Evolutionary conservation across 1,284 basidiomycete species (phyloP).

Genomic region (Trametes hirsuta): DNA sequence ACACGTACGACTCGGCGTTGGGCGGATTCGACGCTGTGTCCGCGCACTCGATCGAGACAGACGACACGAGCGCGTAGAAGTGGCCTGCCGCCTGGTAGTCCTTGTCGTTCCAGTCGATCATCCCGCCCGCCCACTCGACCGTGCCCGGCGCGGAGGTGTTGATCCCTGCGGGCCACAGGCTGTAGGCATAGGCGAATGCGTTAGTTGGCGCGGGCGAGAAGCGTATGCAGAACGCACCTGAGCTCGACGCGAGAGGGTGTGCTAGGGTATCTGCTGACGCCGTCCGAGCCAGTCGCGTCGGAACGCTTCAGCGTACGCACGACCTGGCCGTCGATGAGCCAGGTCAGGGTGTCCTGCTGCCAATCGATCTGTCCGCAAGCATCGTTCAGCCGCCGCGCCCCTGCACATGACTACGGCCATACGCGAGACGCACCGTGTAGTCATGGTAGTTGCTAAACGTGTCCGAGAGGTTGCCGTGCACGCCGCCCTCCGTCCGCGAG

Average conservation of each 20-base stretch:
- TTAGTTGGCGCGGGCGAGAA: not conserved
- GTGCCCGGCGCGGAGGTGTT: conserved; percentile 62
- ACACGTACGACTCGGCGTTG: conserved; percentile 63
- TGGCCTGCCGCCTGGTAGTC: conserved; percentile 68
- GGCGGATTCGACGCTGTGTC: conserved; percentile 46
- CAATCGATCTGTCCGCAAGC: conserved; percentile 65
- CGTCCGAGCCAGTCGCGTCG: conserved; percentile 52
- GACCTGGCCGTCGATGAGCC: conserved; percentile 69
- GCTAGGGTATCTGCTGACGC: conserved; percentile 64
- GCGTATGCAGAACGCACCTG: conserved; percentile 45
- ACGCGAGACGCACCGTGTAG: conserved; percentile 58
- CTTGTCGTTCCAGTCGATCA: conserved; percentile 77
- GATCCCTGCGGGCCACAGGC: conserved; percentile 81
- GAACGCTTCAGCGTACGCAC: conserved; percentile 69
- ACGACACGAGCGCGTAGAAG: conserved; percentile 16
- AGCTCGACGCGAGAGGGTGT: conserved; percentile 82
- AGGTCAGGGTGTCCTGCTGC: conserved; percentile 69
- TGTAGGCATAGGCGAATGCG: conserved; percentile 29
- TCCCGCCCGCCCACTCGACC: conserved; percentile 75
- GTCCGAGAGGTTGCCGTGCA: conserved; percentile 54
- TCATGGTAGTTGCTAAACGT: conserved; percentile 75
- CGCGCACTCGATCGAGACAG: conserved; percentile 60
- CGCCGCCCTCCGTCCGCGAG: conserved; percentile 47
- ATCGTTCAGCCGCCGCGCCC: not conserved
- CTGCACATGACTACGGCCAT: not conserved